A percentile compares a stretch with the other conserved stretches of the same genome.
Evolutionary conservation across 768 basidiomycete species (phyloP).

Genomic region (Lactarius hengduanensis): DNA sequence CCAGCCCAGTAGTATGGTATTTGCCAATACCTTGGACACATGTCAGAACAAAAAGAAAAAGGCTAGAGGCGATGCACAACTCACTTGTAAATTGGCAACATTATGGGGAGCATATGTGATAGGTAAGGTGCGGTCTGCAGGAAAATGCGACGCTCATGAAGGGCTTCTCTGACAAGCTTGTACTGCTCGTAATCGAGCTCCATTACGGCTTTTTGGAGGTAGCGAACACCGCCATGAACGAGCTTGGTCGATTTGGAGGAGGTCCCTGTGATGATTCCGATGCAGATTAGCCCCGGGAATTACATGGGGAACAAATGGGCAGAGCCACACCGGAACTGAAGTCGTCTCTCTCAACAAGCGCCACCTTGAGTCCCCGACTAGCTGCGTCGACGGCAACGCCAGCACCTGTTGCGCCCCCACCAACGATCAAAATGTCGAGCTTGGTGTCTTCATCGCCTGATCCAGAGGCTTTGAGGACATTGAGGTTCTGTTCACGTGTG

Average conservation of each 20-base stretch:
- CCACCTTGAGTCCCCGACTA: slow-evolving; percentile 86
- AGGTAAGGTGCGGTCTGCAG: slow-evolving; percentile 95
- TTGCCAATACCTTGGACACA: slow-evolving; percentile 76
- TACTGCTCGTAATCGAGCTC: slow-evolving; percentile 96
- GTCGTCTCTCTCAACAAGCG: slow-evolving; percentile 90
- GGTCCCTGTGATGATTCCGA: slow-evolving; percentile 56
- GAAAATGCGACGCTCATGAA: slow-evolving; percentile 91
- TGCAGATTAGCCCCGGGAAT: not conserved
- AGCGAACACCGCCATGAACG: slow-evolving; percentile 96
- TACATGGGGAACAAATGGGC: not conserved
- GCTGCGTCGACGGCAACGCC: slow-evolving; percentile 97
- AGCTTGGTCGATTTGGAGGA: slow-evolving; percentile 98
- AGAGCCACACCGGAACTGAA: slow-evolving; percentile 72
- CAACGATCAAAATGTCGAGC: slow-evolving; percentile 83
- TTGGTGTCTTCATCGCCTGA: slow-evolving; percentile 44
- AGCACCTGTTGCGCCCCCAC: slow-evolving; percentile 94
- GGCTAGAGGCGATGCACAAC: slow-evolving; percentile 26
- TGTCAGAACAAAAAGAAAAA: slow-evolving; percentile 2
- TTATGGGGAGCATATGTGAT: slow-evolving; percentile 90
- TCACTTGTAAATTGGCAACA: slow-evolving; percentile 94
- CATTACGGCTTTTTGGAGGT: slow-evolving; percentile 94
- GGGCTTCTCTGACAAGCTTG: slow-evolving; percentile 93
- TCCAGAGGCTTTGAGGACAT: slow-evolving; percentile 49
- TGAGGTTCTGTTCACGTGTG: slow-evolving; percentile 61
- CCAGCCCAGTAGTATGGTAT: slow-evolving; percentile 95